Conservation (phyloP, 78 protist species). For the Bigelowiella natans region DNA sequence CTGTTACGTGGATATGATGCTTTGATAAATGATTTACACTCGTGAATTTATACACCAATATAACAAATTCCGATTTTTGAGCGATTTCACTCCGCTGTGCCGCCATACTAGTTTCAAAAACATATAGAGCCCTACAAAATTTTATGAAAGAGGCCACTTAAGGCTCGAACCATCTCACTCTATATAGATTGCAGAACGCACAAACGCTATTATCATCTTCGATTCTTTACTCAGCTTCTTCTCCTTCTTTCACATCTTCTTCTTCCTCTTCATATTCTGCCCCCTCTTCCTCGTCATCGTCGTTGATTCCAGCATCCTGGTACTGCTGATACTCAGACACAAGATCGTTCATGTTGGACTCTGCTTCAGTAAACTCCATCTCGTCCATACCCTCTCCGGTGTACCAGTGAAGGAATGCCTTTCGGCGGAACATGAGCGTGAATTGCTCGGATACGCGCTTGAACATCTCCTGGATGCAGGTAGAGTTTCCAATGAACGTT, state of each 20-base stretch:
- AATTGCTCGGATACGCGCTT: constrained; percentile 89
- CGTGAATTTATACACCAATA: too few species aligned
- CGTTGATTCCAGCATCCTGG: constrained; percentile 71
- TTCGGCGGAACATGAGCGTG: constrained; percentile 92
- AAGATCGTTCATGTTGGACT: constrained; percentile 94
- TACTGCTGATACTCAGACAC: constrained; percentile 95
- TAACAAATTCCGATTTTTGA: too few species aligned
- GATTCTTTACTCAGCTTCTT: too few species aligned
- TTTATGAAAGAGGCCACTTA: too few species aligned
- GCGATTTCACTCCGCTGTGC: too few species aligned
- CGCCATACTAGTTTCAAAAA: too few species aligned
- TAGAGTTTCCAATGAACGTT: constrained; percentile 91
- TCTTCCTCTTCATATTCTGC: constrained; percentile 7
- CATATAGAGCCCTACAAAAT: too few species aligned
- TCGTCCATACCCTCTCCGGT: constrained; percentile 99
- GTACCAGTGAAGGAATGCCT: constrained; percentile 99
- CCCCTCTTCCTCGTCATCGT: constrained; percentile 59
- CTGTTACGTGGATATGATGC: too few species aligned
- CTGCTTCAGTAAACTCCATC: constrained; percentile 98
- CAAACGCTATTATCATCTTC: too few species aligned
- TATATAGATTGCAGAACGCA: too few species aligned
- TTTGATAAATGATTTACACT: too few species aligned
- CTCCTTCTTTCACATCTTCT: background rate
- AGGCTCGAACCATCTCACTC: too few species aligned
- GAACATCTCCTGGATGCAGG: constrained; percentile 96